Percentiles rank a stretch among this genome's conserved stretches.
These are phyloP conservation scores for Pleurotus platypus DNA, from an alignment of 768 basidiomycete species.

Conservation along the genomic window DNA sequence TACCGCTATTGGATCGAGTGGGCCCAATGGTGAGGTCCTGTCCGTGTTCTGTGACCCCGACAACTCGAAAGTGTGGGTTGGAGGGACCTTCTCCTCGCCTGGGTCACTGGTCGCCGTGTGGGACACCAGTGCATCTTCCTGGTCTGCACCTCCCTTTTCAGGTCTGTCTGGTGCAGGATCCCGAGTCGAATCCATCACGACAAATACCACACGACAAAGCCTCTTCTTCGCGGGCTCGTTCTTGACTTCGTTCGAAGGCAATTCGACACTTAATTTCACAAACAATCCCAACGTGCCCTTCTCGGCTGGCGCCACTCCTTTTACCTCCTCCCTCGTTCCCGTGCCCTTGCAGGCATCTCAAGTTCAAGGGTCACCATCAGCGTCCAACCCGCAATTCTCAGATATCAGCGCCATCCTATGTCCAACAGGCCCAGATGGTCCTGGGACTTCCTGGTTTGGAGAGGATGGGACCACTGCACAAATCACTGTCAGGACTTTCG, in stretches of 20 bases:
- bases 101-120: conserved; percentile 68
- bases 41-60: conserved; percentile 74
- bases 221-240: conserved; percentile 91
- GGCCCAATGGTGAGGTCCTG: conserved; percentile 73
- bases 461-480: conserved; percentile 65
- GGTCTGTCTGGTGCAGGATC: conserved; percentile 73
- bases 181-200: conserved; percentile 71
- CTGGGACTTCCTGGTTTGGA: conserved; percentile 83
- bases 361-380: conserved; percentile 56
- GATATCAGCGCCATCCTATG: conserved; percentile 76
- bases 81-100: conserved; percentile 72
- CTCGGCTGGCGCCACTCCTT: conserved; percentile 78
- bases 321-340: conserved; percentile 87
- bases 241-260: conserved; percentile 64
- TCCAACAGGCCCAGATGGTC: conserved; percentile 76
- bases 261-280: conserved; percentile 49
- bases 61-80: conserved; percentile 69
- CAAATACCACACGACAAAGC: conserved; percentile 66
- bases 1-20: conserved; percentile 57
- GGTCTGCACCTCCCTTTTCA: conserved; percentile 78
- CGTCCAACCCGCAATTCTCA: conserved; percentile 54
- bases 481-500: conserved; percentile 75
- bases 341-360: conserved; percentile 63
- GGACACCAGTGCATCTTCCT: conserved; percentile 57
- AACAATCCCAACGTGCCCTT: conserved; percentile 86